Percentiles rank a stretch among this genome's conserved stretches.
Conservation (phyloP, 805 yeast genomes). For the Vanderwaltozyma tropicalis region DNA sequence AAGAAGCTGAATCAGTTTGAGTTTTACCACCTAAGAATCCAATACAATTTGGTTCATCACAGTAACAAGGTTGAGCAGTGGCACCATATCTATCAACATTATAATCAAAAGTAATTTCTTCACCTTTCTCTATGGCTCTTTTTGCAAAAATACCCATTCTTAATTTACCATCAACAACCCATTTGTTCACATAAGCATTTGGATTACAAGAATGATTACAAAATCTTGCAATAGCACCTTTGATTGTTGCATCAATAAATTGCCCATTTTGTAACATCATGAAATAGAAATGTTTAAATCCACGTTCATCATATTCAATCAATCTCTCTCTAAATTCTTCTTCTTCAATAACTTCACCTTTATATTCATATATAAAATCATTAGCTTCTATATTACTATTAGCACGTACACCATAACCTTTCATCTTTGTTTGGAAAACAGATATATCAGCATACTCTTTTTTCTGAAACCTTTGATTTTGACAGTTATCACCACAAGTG, state of each 20-base stretch:
- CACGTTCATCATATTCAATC: slow-evolving; percentile 58
- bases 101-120: slow-evolving; percentile 74
- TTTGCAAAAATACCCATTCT: slow-evolving; percentile 94
- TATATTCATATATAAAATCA: slow-evolving; percentile 80
- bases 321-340: slow-evolving; percentile 61
- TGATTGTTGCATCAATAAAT: slow-evolving; percentile 87
- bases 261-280: slow-evolving; percentile 93
- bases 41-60: slow-evolving; percentile 86
- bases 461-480: slow-evolving; percentile 80
- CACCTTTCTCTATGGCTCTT: slow-evolving; percentile 59
- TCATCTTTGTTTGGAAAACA: slow-evolving; percentile 70
- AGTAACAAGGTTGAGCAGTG: slow-evolving; percentile 84
- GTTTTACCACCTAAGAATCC: slow-evolving; percentile 95
- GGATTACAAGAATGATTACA: slow-evolving; percentile 94
- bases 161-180: slow-evolving; percentile 88
- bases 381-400: slow-evolving; percentile 44
- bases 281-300: slow-evolving; percentile 77
- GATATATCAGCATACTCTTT: slow-evolving; percentile 64
- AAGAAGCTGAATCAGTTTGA: slow-evolving; percentile 81
- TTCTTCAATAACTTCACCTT: slow-evolving; percentile 89
- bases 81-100: slow-evolving; percentile 97
- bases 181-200: slow-evolving; percentile 88
- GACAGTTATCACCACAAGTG: slow-evolving; percentile 67
- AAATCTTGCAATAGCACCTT: slow-evolving; percentile 83
- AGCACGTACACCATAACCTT: slow-evolving; percentile 87